Percentiles rank a stretch among this genome's conserved stretches.
phyloP scores from a whole-genome alignment of 2,329 filamentous ascomycete species.

The Grosmannia clavigera region DNA sequence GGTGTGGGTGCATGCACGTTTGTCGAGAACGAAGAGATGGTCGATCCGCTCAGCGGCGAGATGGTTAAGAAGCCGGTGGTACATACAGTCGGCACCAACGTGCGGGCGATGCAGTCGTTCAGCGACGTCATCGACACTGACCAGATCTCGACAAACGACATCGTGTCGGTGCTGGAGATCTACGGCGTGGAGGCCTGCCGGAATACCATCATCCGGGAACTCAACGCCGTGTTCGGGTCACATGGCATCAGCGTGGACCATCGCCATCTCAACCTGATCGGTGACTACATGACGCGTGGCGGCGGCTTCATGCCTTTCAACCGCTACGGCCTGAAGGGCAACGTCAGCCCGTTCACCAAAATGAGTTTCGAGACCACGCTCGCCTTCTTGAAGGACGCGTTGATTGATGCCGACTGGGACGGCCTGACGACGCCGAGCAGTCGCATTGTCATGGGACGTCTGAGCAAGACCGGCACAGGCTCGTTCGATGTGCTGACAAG shows the following conservation, averaged over 20 bases:
- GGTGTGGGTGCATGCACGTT: conserved; percentile 62
- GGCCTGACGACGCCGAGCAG: conserved; percentile 75
- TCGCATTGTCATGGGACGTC: conserved; percentile 74
- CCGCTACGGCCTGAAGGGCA: conserved; percentile 74
- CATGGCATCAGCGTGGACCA: conserved; percentile 90
- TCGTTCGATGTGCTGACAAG: conserved; percentile 74
- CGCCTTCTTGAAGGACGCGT: conserved; percentile 82
- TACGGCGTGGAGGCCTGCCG: conserved; percentile 94
- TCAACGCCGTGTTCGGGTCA: conserved; percentile 71
- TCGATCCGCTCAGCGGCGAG: conserved; percentile 34
- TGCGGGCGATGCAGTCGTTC: conserved; percentile 82
- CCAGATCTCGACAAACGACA: conserved; percentile 82
- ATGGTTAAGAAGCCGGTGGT: conserved; percentile 44
- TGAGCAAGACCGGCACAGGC: conserved; percentile 78
- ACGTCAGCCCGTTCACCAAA: conserved; percentile 87
- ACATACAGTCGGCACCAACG: conserved; percentile 74
- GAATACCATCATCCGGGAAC: conserved; percentile 73
- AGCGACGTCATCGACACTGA: conserved; percentile 77
- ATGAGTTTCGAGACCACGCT: conserved; percentile 99
- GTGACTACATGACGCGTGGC: conserved; percentile 92
- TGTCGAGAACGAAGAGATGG: conserved; percentile 45
- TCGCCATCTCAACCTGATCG: conserved; percentile 88
- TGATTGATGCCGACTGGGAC: conserved; percentile 83
- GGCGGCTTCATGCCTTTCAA: conserved; percentile 88
- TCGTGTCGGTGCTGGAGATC: conserved; percentile 66